Conservation (phyloP, 176 grass and related monocot genomes). For the Lolium multiflorum region DNA sequence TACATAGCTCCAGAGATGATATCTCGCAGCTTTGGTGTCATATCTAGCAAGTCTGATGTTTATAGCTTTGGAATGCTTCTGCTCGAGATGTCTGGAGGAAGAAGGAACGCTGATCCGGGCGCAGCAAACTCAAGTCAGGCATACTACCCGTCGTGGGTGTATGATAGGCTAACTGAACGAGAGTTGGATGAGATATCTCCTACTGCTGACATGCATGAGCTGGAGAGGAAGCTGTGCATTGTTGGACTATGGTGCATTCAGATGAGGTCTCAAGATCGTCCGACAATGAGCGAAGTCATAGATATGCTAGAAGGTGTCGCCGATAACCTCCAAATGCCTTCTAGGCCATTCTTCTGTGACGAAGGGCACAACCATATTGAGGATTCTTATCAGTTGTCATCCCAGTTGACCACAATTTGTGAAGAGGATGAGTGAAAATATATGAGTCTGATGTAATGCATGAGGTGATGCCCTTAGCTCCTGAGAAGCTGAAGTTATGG, state of each 20-base stretch:
- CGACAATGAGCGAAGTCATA: conserved; percentile 46
- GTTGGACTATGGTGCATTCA: conserved; percentile 62
- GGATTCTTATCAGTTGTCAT: background rate
- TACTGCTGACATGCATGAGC: conserved; percentile 30
- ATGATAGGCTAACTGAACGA: background rate
- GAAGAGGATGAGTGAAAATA: background rate
- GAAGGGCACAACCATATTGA: background rate
- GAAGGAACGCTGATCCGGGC: conserved; percentile 30
- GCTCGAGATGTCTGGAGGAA: conserved; percentile 53
- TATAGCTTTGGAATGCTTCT: conserved; percentile 70
- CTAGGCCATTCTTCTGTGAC: conserved; percentile 45
- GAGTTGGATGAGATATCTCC: background rate
- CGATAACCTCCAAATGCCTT: conserved; percentile 33
- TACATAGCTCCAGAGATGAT: conserved; percentile 64
- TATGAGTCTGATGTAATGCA: background rate
- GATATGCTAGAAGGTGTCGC: conserved; percentile 50
- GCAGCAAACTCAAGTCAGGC: conserved; percentile 23
- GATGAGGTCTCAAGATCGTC: conserved; percentile 34
- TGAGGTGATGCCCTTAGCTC: no score
- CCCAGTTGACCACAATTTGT: conserved; percentile 2
- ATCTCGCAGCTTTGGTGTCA: conserved; percentile 57
- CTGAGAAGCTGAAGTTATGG: no score
- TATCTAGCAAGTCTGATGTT: conserved; percentile 54
- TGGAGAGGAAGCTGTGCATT: conserved; percentile 54
- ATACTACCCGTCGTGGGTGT: conserved; percentile 16